Percentiles rank a stretch among this genome's conserved stretches.
These are phyloP conservation scores for Lentinus brumalis DNA, from an alignment of 768 basidiomycete genomes.

Conservation along the genomic window DNA sequence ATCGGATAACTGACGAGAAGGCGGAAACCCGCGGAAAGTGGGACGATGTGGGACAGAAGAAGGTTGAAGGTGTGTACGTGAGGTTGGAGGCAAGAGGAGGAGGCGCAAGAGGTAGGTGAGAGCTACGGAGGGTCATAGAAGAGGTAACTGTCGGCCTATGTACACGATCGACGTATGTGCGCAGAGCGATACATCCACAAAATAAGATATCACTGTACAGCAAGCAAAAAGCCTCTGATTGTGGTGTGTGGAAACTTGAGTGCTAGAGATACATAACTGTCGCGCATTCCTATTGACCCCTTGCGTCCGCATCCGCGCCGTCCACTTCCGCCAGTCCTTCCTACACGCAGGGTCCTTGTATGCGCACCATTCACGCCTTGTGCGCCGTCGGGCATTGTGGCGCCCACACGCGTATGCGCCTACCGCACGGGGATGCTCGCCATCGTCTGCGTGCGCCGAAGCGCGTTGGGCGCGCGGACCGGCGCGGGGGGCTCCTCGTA, in stretches of 20 bases:
- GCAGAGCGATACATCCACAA: not conserved
- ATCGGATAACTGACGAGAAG: too few relatives aligned
- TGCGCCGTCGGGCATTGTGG: not conserved
- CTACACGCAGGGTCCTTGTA: not conserved
- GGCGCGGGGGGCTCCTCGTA: not conserved
- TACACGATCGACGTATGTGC: not conserved
- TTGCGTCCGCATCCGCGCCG: not conserved
- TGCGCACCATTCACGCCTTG: not conserved
- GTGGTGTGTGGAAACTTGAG: not conserved
- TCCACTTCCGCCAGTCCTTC: not conserved
- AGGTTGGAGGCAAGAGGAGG: too few relatives aligned
- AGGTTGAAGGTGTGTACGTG: too few relatives aligned
- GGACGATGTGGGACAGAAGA: too few relatives aligned
- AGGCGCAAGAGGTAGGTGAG: too few relatives aligned
- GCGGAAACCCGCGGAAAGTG: too few relatives aligned
- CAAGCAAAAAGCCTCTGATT: too few relatives aligned
- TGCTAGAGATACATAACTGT: not conserved
- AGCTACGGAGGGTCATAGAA: not conserved
- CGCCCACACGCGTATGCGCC: not conserved
- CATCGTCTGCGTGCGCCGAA: conserved; percentile 11
- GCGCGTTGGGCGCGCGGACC: conserved; percentile 3
- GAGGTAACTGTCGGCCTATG: not conserved
- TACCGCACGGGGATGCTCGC: not conserved
- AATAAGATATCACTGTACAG: not conserved
- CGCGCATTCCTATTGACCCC: not conserved